Conservation (phyloP, 495 filamentous ascomycete species). For the Tuber melanosporum region DNA sequence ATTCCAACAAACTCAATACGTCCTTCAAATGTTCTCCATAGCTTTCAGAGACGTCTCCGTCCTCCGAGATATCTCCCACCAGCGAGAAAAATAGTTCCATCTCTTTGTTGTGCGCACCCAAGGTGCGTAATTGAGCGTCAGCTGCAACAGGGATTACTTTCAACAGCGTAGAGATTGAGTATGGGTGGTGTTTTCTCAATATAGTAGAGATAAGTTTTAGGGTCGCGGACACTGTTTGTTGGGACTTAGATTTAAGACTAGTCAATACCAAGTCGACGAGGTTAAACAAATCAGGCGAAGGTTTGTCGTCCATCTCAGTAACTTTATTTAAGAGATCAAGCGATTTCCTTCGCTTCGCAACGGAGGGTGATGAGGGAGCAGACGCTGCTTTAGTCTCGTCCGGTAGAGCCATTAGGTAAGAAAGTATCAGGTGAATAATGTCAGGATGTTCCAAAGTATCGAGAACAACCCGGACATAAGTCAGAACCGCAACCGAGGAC, state of each 20-base stretch:
- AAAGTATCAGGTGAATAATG: conserved; percentile 85
- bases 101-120: conserved; percentile 74
- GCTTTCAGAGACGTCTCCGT: conserved; percentile 61
- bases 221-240: conserved; percentile 82
- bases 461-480: conserved; percentile 83
- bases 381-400: conserved; percentile 42
- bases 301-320: conserved; percentile 59
- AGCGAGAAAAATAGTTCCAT: conserved; percentile 66
- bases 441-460: conserved; percentile 87
- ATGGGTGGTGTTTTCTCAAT: conserved; percentile 76
- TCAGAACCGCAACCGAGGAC: conserved; percentile 90
- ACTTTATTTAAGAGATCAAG: conserved; percentile 76
- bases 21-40: conserved; percentile 83
- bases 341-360: conserved; percentile 74
- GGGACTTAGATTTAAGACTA: conserved; percentile 74
- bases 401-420: conserved; percentile 78
- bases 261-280: conserved; percentile 82
- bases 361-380: conserved; percentile 45
- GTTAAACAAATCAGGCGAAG: conserved; percentile 84
- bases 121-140: conserved; percentile 54
- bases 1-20: conserved; percentile 67
- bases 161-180: conserved; percentile 70
- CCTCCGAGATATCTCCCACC: conserved; percentile 62
- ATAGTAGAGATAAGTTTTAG: conserved; percentile 77
- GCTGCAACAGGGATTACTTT: conserved; percentile 54